Conservation (phyloP, 192 early-diverging fungal species). For the Coemansia pectinata region DNA sequence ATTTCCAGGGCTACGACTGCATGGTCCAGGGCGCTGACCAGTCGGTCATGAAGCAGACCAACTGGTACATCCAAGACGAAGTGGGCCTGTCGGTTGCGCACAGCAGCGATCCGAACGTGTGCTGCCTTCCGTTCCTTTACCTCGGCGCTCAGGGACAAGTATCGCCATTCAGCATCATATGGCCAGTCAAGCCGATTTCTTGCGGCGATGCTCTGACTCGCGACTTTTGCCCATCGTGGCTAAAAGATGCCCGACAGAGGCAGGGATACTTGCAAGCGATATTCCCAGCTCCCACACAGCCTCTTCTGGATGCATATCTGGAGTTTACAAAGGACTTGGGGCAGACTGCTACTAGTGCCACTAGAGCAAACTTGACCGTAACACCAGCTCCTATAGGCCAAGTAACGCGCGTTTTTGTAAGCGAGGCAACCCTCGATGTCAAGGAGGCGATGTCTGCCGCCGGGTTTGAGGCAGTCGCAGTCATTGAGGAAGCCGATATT, state of each 20-base stretch:
- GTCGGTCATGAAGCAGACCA: slow-evolving; percentile 29
- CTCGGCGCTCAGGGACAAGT: slow-evolving; percentile 54
- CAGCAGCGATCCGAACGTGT: slow-evolving; percentile 61
- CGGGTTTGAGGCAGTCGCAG: slow-evolving; percentile 15
- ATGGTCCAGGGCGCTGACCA: slow-evolving; percentile 25
- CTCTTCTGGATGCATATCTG: slow-evolving; percentile 35
- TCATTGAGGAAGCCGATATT: slow-evolving; percentile 28
- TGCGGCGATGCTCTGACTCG: slow-evolving; percentile 57
- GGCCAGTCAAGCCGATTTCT: slow-evolving; percentile 59
- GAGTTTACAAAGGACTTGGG: slow-evolving; percentile 18
- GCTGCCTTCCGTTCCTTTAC: slow-evolving; percentile 67
- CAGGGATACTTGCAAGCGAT: slow-evolving; percentile 60
- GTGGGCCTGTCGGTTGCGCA: slow-evolving; percentile 68
- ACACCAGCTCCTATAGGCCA: slow-evolving; percentile 7
- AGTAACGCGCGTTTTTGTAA: slow-evolving; percentile 26
- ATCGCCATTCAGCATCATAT: slow-evolving; percentile 65
- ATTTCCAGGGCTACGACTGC: slow-evolving; percentile 51
- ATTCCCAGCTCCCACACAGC: slow-evolving; percentile 37
- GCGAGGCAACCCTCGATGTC: slow-evolving; percentile 5
- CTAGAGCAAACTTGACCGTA: slow-evolving; percentile 4
- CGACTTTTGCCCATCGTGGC: slow-evolving; percentile 62
- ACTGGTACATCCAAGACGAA: slow-evolving; percentile 59
- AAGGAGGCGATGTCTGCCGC: slow-evolving; percentile 13
- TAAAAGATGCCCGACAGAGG: slow-evolving; percentile 51
- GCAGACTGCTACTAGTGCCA: slow-evolving; percentile 18